Percentiles rank a stretch among this genome's conserved stretches.
Conservation (phyloP, 2,329 filamentous ascomycete genomes). For the Alternaria hordeiaustralica region DNA sequence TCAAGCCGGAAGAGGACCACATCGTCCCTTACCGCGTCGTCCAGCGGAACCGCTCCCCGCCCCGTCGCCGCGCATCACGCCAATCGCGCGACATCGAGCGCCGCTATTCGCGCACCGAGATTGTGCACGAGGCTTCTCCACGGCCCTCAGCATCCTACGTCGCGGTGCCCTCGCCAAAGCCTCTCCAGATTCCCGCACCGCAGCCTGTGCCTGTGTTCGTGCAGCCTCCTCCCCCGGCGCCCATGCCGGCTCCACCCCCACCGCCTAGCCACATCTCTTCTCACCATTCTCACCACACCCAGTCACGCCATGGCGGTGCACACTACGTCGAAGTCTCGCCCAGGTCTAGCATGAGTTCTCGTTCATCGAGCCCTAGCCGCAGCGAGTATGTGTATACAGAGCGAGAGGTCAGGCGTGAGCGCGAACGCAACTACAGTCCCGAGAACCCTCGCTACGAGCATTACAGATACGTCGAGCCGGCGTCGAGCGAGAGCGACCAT, state of each 20-base stretch:
- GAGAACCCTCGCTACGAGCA: slow-evolving; percentile 52
- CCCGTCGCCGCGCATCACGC: slow-evolving; percentile 35
- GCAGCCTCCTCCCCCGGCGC: slow-evolving; percentile 41
- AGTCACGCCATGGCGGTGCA: slow-evolving; percentile 24
- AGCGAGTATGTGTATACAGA: slow-evolving; percentile 54
- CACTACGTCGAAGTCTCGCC: slow-evolving; percentile 57
- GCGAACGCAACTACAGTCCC: slow-evolving; percentile 47
- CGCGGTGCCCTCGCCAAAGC: slow-evolving; percentile 39
- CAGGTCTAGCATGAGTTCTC: slow-evolving; percentile 41
- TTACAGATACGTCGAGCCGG: slow-evolving; percentile 55
- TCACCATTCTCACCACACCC: slow-evolving; percentile 13
- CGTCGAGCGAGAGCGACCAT: slow-evolving; percentile 39
- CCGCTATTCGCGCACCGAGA: slow-evolving; percentile 40
- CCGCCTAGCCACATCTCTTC: slow-evolving; percentile 27
- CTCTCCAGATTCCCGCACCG: slow-evolving; percentile 47
- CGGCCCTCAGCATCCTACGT: slow-evolving; percentile 40
- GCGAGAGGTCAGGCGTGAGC: slow-evolving; percentile 52
- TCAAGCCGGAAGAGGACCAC: slow-evolving; percentile 54
- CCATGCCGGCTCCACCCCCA: slow-evolving; percentile 37
- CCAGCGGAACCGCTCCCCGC: slow-evolving; percentile 37
- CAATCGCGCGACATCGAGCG: slow-evolving; percentile 25
- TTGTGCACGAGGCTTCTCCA: slow-evolving; percentile 39
- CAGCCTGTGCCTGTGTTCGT: slow-evolving; percentile 52
- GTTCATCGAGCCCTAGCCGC: slow-evolving; percentile 37
- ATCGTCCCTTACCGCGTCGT: slow-evolving; percentile 49